A percentile compares a stretch with the other conserved stretches of the same genome.
Conservation (phyloP, 768 basidiomycete genomes). For the Stropharia rugosoannulata region DNA sequence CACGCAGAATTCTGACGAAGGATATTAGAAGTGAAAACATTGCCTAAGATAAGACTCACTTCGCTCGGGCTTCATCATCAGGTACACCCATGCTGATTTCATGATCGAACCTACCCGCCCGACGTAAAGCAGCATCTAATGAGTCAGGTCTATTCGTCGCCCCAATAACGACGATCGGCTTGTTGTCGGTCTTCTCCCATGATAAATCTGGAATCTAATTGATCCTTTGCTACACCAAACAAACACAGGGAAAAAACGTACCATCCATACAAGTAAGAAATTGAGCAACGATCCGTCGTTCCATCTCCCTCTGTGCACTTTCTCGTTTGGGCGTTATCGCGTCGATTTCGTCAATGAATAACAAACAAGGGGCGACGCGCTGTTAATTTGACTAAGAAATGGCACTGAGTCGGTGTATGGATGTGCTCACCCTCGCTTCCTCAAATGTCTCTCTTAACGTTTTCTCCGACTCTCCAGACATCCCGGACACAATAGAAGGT, state of each 20-base stretch:
- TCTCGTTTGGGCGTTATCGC: slow-evolving; percentile 97
- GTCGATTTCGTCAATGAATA: slow-evolving; percentile 98
- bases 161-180: slow-evolving; percentile 91
- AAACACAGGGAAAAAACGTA: slow-evolving; percentile 31
- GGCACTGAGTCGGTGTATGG: background rate
- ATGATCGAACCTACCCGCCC: slow-evolving; percentile 95
- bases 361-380: slow-evolving; percentile 87
- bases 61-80: slow-evolving; percentile 84
- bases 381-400: slow-evolving; percentile 24
- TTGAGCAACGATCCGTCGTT: slow-evolving; percentile 94
- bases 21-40: background rate
- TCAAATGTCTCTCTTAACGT: slow-evolving; percentile 95
- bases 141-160: slow-evolving; percentile 97
- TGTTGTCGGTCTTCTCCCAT: slow-evolving; percentile 92
- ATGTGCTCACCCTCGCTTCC: slow-evolving; percentile 77
- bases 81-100: slow-evolving; percentile 99
- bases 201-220: slow-evolving; percentile 66
- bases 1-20: slow-evolving; percentile 75
- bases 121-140: slow-evolving; percentile 87
- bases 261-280: slow-evolving; percentile 99
- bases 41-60: slow-evolving; percentile 50
- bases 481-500: slow-evolving; percentile 93
- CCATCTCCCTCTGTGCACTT: slow-evolving; percentile 98
- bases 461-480: slow-evolving; percentile 99
- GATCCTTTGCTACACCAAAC: background rate